Evolutionary conservation across 2,329 filamentous ascomycete genomes (phyloP).

Genomic region (Seiridium cupressi): DNA sequence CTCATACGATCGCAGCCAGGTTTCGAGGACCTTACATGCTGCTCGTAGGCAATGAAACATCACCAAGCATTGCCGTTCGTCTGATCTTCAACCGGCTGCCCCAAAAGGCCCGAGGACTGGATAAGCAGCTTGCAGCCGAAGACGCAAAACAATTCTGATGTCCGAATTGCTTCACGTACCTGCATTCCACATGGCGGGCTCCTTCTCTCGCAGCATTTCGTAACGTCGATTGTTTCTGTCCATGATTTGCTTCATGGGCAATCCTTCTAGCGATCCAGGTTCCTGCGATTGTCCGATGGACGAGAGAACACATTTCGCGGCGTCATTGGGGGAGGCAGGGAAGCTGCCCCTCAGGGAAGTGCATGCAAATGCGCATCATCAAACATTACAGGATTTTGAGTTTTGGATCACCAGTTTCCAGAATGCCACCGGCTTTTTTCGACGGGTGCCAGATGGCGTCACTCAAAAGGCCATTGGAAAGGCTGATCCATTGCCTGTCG

Average conservation of each 20-base stretch:
- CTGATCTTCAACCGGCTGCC: background rate
- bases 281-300: background rate
- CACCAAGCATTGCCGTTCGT: slow-evolving; percentile 1
- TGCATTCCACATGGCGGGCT: background rate
- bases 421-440: background rate
- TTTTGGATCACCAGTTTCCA: background rate
- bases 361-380: background rate
- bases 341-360: background rate
- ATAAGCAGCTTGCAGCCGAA: slow-evolving; percentile 1
- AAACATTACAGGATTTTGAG: background rate
- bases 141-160: slow-evolving; percentile 3
- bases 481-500: background rate
- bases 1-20: background rate
- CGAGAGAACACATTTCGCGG: background rate
- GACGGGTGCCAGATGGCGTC: background rate
- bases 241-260: background rate
- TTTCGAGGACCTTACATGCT: background rate
- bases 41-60: background rate
- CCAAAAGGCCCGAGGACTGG: background rate
- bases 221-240: background rate
- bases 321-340: background rate
- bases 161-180: slow-evolving; percentile 6
- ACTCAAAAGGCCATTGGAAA: background rate
- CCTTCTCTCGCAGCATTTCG: background rate
- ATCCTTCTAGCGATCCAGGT: background rate